Base-by-base conservation (phyloP, 176 grass and related monocot genomes). In the Pontederia paniculata region DNA sequence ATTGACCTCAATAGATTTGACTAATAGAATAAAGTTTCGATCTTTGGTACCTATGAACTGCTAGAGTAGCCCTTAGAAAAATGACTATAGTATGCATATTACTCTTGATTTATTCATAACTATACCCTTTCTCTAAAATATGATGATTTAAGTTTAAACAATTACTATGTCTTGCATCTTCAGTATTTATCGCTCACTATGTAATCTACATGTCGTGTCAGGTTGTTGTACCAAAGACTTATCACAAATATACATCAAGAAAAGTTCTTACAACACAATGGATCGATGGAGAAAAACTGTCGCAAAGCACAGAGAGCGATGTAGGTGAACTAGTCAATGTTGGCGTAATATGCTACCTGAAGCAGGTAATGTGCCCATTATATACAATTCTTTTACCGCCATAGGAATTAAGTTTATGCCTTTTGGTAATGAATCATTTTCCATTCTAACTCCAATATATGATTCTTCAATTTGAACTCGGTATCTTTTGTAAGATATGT, bases 341-440 rank as follows among this genome's bases (percentile, higher is more conserved):
- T 42, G 91, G 91, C 66, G 91, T 97, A n/a, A 90, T 97, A 81
- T 97, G 91, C 86, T 97, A 97, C 44, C 77, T 97, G 65, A 97
- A 97, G 23, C 91, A 97, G 91, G 91, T 97, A 51, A 46, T 46
- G 21, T 66, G 7, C 28, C n/a, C 28, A 37, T 37, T 6, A 37
- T 31, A 31, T 31, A 31, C 5, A 31, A 31, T 31, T 31, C 25
- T 31, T 31, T 31, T 1, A 31, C 25, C 5, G 25, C 1, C 1
- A 2, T 31, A 31, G 25, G 1, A 31, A 31, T 5, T 31, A 31
- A 31, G 5, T n/a, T n/a, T n/a, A n/a, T n/a, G n/a, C n/a, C 25
- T 2, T 31, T 31, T 1, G 28, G 7, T 37, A 37, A 37, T 37
- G 28, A 37, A 37, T 2, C 28, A n/a, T n/a, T 37, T 37, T 37